A percentile compares a stretch with the other conserved stretches of the same genome.
Conservation (phyloP, 2,329 filamentous ascomycete species). For the Capronia epimyces region DNA sequence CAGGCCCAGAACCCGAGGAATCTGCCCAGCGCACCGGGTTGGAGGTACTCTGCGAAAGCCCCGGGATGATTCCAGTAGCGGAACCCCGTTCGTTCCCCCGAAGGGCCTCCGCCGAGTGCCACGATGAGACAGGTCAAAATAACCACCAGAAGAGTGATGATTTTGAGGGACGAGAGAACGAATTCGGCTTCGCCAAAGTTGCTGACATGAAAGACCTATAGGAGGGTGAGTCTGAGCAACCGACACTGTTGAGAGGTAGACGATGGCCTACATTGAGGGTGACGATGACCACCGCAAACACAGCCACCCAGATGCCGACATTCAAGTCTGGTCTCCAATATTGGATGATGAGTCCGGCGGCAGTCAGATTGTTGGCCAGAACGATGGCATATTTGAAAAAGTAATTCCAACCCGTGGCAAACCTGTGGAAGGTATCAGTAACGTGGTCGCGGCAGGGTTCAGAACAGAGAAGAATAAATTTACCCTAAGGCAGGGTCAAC, state of each 20-base stretch:
- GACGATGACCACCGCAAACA: conserved; percentile 35
- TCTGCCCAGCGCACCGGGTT: conserved; percentile 37
- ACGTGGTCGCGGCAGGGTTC: background rate
- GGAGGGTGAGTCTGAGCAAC: background rate
- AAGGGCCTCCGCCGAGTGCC: conserved; percentile 60
- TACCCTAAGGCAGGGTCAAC: conserved; percentile 52
- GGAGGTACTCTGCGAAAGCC: conserved; percentile 41
- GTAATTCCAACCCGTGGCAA: conserved; percentile 36
- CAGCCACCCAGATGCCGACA: conserved; percentile 38
- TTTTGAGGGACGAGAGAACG: conserved; percentile 36
- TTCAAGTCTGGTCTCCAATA: conserved; percentile 54
- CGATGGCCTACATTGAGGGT: conserved; percentile 29
- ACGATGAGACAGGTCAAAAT: conserved; percentile 58
- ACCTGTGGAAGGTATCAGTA: conserved; percentile 15
- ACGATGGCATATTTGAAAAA: conserved; percentile 67
- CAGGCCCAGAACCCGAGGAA: conserved; percentile 31
- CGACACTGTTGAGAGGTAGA: no score
- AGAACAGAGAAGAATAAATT: no score
- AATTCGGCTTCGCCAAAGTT: conserved; percentile 51
- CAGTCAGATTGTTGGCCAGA: conserved; percentile 65
- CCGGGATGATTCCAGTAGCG: conserved; percentile 71
- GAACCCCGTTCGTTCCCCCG: conserved; percentile 58
- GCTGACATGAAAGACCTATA: background rate
- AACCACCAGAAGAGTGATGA: conserved; percentile 63
- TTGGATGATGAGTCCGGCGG: conserved; percentile 56